Conservation (phyloP, 2,329 filamentous ascomycete species). For the Neopestalotiopsis sp. region DNA sequence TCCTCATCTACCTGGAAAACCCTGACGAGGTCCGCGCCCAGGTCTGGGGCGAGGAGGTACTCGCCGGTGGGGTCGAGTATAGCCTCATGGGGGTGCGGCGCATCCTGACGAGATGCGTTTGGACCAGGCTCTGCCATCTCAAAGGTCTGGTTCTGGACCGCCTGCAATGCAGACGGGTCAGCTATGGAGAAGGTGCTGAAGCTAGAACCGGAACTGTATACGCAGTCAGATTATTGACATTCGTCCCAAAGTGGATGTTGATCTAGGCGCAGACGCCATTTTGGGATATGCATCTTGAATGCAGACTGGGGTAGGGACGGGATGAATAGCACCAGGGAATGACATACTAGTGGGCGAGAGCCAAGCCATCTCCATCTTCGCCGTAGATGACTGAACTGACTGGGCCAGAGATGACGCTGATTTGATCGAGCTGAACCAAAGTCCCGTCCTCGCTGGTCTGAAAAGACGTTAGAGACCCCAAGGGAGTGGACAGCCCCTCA, state of each 20-base stretch:
- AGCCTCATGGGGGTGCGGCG: constrained; percentile 20
- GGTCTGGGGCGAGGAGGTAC: constrained; percentile 20
- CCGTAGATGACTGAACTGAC: constrained; percentile 52
- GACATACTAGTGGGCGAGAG: constrained; percentile 52
- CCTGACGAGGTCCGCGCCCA: constrained; percentile 60
- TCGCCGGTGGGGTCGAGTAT: constrained; percentile 19
- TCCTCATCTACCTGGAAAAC: constrained; percentile 57
- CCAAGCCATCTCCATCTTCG: constrained; percentile 42
- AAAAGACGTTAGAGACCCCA: constrained; percentile 50
- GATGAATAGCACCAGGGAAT: background rate
- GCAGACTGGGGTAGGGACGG: background rate
- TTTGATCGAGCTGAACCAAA: constrained; percentile 42
- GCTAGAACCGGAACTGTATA: constrained; percentile 36
- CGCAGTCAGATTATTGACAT: constrained; percentile 11
- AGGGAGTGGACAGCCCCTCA: constrained; percentile 50
- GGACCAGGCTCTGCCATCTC: constrained; percentile 16
- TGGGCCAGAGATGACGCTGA: constrained; percentile 44
- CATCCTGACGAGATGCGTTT: constrained; percentile 19
- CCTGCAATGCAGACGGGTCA: constrained; percentile 14
- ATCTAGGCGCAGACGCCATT: constrained; percentile 17
- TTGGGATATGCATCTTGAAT: background rate
- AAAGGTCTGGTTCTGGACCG: constrained; percentile 20
- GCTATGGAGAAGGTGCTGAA: constrained; percentile 19
- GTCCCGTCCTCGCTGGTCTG: constrained; percentile 41
- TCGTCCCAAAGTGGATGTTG: constrained; percentile 24